A percentile compares a stretch with the other conserved stretches of the same genome.
These are phyloP conservation scores for Podosphaera fusca DNA, from an alignment of 2,329 filamentous ascomycete genomes.

Conservation along the genomic window DNA sequence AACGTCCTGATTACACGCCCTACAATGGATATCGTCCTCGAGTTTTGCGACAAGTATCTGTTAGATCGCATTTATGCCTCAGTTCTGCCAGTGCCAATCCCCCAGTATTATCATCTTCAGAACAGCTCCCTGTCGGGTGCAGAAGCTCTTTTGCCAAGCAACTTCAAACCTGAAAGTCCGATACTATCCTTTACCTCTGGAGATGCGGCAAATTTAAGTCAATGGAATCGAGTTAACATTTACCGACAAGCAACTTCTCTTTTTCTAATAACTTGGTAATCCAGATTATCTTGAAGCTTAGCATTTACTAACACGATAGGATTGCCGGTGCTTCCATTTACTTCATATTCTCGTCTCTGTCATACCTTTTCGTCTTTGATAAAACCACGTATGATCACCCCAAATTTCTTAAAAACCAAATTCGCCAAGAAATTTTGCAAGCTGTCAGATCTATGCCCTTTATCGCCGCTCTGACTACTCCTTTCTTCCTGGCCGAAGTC, in stretches of 20 bases:
- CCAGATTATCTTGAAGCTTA: background rate
- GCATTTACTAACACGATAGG: conserved; percentile 25
- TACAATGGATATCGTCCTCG: conserved; percentile 79
- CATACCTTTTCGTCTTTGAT: conserved; percentile 78
- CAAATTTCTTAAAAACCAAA: conserved; percentile 87
- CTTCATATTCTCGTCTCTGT: conserved; percentile 62
- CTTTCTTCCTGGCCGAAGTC: conserved; percentile 64
- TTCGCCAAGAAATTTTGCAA: conserved; percentile 65
- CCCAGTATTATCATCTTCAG: conserved; percentile 23
- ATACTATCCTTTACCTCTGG: conserved; percentile 48
- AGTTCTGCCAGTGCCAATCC: conserved; percentile 37
- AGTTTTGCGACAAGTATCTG: conserved; percentile 59
- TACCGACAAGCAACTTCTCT: conserved; percentile 52
- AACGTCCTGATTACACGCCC: no score
- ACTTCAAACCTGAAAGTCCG: conserved; percentile 49
- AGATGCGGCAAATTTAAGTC: conserved; percentile 56
- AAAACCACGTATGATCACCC: conserved; percentile 74
- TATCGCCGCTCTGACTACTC: conserved; percentile 63
- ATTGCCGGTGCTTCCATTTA: conserved; percentile 68
- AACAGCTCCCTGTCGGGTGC: conserved; percentile 31
- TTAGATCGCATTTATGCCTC: conserved; percentile 60
- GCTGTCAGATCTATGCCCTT: conserved; percentile 52
- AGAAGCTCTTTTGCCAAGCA: conserved; percentile 34
- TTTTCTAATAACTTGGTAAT: conserved; percentile 70
- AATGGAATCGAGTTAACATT: conserved; percentile 54